These are phyloP conservation scores for Cryptosporidium muris DNA, from an alignment of 169 alveolate genomes.

Conservation along the genomic window DNA sequence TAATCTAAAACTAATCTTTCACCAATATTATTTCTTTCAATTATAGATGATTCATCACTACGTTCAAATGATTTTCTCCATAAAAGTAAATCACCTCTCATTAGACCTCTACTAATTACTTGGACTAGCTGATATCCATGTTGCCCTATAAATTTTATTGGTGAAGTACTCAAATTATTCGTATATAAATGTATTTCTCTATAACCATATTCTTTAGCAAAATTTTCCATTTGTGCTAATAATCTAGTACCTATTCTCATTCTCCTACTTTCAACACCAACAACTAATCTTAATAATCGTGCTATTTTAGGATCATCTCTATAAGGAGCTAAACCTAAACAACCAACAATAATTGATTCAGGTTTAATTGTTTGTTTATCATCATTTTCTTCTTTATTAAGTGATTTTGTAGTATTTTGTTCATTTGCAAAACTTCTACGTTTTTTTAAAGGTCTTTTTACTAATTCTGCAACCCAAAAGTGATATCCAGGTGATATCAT, in stretches of 20 bases:
- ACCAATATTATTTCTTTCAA: conserved; percentile 62
- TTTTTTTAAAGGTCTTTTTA: conserved; percentile 73
- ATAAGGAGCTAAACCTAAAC: conserved; percentile 85
- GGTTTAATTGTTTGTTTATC: conserved; percentile 10
- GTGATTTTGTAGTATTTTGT: conserved; percentile 21
- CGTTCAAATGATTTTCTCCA: conserved; percentile 83
- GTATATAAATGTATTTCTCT: conserved; percentile 86
- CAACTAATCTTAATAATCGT: conserved; percentile 87
- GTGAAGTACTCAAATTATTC: conserved; percentile 85
- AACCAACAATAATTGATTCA: conserved; percentile 81
- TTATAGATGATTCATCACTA: conserved; percentile 35
- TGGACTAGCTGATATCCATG: conserved; percentile 85
- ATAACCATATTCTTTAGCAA: conserved; percentile 85
- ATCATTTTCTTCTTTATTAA: conserved; percentile 32
- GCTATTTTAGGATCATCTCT: conserved; percentile 82
- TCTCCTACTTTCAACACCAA: conserved; percentile 82
- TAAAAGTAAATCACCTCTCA: conserved; percentile 87
- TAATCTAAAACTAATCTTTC: conserved; percentile 68
- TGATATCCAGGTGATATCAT: conserved; percentile 79
- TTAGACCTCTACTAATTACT: conserved; percentile 85
- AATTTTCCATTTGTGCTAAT: conserved; percentile 84
- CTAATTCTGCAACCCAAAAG: conserved; percentile 89
- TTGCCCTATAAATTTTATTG: conserved; percentile 85
- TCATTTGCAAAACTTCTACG: conserved; percentile 71
- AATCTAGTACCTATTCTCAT: conserved; percentile 88